Evolutionary conservation across 495 filamentous ascomycete genomes (phyloP), one percentile per base, ranked within the genome.

Genomic region (Aspergillus sclerotioniger): DNA sequence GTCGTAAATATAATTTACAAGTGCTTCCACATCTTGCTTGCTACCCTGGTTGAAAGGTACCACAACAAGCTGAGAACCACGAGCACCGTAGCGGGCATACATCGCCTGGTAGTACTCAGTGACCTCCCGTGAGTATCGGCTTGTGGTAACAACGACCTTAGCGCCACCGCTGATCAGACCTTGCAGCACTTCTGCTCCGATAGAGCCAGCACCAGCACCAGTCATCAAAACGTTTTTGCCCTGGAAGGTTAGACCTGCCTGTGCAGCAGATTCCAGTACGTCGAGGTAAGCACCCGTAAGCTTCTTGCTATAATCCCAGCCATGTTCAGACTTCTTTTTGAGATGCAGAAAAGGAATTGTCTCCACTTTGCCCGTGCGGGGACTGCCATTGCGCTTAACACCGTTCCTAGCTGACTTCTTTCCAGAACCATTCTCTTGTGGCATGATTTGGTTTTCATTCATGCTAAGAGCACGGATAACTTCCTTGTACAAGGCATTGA

Each of bases 271-370:
- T 75, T 96, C 91, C 45, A 99, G 73, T 49, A 92, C 90, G 62
- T 97, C 90, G 12, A 99, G 81, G 66, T 98, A 99, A 63, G 90
- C 67, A 21, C 90, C 90, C 20, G 94, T 97, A 39, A 98, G 82
- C 77, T 93, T 96, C 82, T 97, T 98, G 83, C 89, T 96, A 78
- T 97, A 99, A 69, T 99, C 92, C 94, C 94, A 99, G 54, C 93
- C 92, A 67, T 96, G 87, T 59, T 91, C 85, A 41, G 87, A 87
- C 80, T 97, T 96, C 68, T 92, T 88, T 82, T 96, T 96, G 48
- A 99, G 79, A 70, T 99, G 94, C 49, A 99, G 77, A 84, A 99
- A 99, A 17, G 94, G 94, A 65, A 99, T 94, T 28, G 93, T 96
- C 78, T 98, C 95, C 51, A 94, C 86, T 76, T 95, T 96, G 62